Evolutionary conservation across 148 eudicot species (phyloP).

Genomic region (Beta vulgaris): DNA sequence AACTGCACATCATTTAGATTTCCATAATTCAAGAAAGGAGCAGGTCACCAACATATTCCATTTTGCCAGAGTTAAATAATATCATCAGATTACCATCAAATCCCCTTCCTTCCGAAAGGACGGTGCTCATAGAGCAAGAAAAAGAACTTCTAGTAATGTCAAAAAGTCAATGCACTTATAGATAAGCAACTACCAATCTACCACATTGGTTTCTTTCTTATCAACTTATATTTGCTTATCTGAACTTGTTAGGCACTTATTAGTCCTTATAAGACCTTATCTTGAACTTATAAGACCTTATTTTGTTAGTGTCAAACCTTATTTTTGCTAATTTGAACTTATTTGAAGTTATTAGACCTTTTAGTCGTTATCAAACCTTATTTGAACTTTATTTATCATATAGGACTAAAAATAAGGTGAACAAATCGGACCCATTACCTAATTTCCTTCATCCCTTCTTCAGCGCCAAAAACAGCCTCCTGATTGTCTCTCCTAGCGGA

Average conservation of each 20-base stretch:
- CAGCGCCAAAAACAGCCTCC: conserved; percentile 96
- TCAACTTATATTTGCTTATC: no score
- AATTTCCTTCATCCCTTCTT: conserved; percentile 94
- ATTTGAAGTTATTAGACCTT: no score
- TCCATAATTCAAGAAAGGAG: conserved; percentile 4
- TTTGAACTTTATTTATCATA: no score
- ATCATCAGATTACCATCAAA: neutral
- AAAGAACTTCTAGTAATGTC: neutral
- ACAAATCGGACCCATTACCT: no score
- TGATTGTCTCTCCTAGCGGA: conserved; percentile 91
- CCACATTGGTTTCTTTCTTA: no score
- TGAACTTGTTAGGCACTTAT: no score
- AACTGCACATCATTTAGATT: neutral
- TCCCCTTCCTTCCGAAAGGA: neutral
- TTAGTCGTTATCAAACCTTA: no score
- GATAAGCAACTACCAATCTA: neutral
- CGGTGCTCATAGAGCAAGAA: neutral
- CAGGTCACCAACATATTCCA: neutral
- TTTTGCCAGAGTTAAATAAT: neutral
- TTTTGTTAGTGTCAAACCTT: no score
- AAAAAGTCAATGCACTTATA: neutral
- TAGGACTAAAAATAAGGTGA: no score
- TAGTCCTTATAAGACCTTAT: no score
- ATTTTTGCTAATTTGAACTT: no score
- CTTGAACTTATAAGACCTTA: no score